Conservation (phyloP, 129 eudicot genomes). For the Glebionis coronaria region DNA sequence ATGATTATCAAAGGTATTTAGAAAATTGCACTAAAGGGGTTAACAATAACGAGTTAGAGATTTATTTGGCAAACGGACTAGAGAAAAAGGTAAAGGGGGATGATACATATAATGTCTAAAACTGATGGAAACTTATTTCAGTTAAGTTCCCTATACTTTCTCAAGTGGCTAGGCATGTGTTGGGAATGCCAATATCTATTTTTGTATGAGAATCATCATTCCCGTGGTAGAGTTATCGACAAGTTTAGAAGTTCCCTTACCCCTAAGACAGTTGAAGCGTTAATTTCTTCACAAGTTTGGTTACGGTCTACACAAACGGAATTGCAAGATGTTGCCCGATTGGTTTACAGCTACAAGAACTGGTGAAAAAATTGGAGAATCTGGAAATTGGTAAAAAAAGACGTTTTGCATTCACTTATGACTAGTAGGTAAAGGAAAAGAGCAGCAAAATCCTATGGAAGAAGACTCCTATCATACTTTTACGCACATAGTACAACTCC, state of each 20-base stretch:
- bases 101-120: not conserved
- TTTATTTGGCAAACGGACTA: not conserved
- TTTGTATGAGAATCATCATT: not conserved
- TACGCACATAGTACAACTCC: too few species aligned
- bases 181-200: not conserved
- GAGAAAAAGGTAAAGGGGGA: not conserved
- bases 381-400: too few species aligned
- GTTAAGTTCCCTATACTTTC: not conserved
- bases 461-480: too few species aligned
- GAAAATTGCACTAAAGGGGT: not conserved
- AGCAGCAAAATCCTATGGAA: too few species aligned
- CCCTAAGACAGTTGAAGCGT: not conserved
- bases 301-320: too few species aligned
- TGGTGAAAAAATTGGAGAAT: too few species aligned
- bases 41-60: not conserved
- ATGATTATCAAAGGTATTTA: not conserved
- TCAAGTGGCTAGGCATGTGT: not conserved
- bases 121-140: not conserved
- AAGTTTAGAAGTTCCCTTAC: conserved; percentile 2
- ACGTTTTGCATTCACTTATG: too few species aligned
- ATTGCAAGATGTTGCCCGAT: too few species aligned
- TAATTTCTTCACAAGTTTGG: too few species aligned
- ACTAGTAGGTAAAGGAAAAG: too few species aligned
- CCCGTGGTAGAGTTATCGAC: not conserved
- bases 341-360: too few species aligned